Conservation (phyloP, 2,329 filamentous ascomycete species). For the Neoscytalidium dimidiatum region DNA sequence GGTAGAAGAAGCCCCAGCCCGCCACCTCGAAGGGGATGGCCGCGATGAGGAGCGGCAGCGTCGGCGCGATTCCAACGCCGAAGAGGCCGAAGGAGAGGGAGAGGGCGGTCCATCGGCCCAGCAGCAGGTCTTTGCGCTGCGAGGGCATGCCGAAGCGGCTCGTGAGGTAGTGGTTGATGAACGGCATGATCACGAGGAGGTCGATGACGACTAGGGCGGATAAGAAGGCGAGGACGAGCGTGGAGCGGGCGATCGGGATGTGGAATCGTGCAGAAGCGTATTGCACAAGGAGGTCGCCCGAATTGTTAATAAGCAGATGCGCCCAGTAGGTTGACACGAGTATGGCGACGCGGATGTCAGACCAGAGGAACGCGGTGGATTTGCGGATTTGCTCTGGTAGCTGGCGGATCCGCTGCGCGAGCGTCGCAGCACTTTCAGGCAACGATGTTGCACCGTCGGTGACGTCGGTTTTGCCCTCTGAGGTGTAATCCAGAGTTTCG, state of each 20-base stretch:
- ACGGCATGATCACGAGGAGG: conserved; percentile 34
- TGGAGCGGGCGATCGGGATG: conserved; percentile 45
- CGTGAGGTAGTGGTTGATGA: conserved; percentile 27
- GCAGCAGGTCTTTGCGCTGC: conserved; percentile 31
- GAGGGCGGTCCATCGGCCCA: conserved; percentile 32
- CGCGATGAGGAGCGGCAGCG: conserved; percentile 26
- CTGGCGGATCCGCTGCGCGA: not conserved
- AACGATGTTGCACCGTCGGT: not conserved
- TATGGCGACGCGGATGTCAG: conserved; percentile 33
- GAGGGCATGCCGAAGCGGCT: conserved; percentile 12
- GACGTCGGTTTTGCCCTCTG: not conserved
- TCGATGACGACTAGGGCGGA: conserved; percentile 31
- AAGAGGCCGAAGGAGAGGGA: conserved; percentile 30
- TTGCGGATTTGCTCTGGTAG: conserved; percentile 19
- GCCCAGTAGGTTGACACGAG: conserved; percentile 31
- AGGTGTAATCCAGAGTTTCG: conserved; percentile 34
- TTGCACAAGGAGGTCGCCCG: conserved; percentile 48
- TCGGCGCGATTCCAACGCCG: conserved; percentile 32
- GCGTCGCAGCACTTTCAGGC: not conserved
- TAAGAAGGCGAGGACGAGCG: conserved; percentile 33
- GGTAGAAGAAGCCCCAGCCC: conserved; percentile 46
- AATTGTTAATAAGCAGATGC: conserved; percentile 27
- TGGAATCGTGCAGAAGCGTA: conserved; percentile 56
- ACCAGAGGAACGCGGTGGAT: conserved; percentile 30
- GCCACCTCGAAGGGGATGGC: conserved; percentile 50